Evolutionary conservation across 768 basidiomycete species (phyloP).

Genomic region (Leccinum incarnatum): DNA sequence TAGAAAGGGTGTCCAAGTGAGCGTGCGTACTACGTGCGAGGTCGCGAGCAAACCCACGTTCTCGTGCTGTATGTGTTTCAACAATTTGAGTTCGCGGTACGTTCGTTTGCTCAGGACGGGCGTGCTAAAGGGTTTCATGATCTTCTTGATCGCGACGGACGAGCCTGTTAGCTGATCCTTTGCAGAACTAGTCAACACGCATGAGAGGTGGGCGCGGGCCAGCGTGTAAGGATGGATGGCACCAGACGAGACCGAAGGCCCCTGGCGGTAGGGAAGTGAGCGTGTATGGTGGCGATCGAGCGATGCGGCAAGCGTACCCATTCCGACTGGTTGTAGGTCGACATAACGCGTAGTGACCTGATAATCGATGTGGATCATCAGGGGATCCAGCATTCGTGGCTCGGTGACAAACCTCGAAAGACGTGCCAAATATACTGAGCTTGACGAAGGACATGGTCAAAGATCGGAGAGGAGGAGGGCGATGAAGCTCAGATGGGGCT

Average conservation of each 20-base stretch:
- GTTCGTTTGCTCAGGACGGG: conserved; percentile 98
- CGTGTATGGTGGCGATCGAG: conserved; percentile 3
- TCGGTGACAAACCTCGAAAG: conserved; percentile 71
- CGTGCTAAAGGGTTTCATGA: conserved; percentile 99
- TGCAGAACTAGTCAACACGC: conserved; percentile 59
- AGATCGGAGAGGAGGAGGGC: conserved; percentile 4
- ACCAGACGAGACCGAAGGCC: conserved; percentile 99
- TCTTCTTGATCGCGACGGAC: conserved; percentile 99
- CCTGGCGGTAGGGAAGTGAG: conserved; percentile 39
- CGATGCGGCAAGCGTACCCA: conserved; percentile 63
- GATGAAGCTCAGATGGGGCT: conserved; percentile 7
- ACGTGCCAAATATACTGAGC: conserved; percentile 97
- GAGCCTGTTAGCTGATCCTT: conserved; percentile 93
- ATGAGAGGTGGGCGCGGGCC: conserved; percentile 9
- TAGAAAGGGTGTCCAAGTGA: conserved; percentile 29
- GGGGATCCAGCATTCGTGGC: conserved; percentile 12
- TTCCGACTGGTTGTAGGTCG: conserved; percentile 98
- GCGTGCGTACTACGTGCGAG: conserved; percentile 1
- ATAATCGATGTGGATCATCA: conserved; percentile 20
- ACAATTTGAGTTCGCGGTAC: conserved; percentile 94
- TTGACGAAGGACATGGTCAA: conserved; percentile 87
- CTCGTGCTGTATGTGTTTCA: conserved; percentile 98
- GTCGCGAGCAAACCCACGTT: conserved; percentile 57
- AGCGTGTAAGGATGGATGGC: conserved; percentile 16
- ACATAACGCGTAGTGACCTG: conserved; percentile 96